Percentiles rank a stretch among this genome's conserved stretches.
Conservation (phyloP, 768 basidiomycete species). For the Calocera cornea region DNA sequence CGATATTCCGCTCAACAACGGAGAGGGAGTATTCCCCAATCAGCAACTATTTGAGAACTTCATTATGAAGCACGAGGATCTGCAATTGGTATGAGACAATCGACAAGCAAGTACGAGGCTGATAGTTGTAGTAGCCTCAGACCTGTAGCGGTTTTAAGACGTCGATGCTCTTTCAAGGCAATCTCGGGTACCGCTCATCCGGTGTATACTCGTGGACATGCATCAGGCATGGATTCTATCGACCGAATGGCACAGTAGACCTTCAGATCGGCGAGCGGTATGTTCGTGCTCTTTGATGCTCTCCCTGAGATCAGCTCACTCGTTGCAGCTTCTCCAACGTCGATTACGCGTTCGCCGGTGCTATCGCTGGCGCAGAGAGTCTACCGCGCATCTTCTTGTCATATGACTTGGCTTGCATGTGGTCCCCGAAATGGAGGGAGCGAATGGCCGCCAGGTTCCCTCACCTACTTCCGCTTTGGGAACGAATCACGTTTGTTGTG, state of each 20-base stretch:
- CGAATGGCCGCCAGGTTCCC: constrained; percentile 9
- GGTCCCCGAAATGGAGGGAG: constrained; percentile 12
- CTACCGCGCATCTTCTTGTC: not conserved
- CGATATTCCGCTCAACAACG: not conserved
- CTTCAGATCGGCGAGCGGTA: constrained; percentile 23
- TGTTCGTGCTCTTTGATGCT: not conserved
- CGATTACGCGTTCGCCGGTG: not conserved
- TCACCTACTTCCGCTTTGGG: not conserved
- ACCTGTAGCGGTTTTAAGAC: not conserved
- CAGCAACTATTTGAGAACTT: not conserved
- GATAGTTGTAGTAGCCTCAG: not conserved
- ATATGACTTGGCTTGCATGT: constrained; percentile 23
- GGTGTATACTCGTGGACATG: constrained; percentile 5
- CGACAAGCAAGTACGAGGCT: not conserved
- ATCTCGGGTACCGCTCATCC: not conserved
- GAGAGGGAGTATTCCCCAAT: not conserved
- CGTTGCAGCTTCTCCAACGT: not conserved
- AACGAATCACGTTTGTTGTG: not conserved
- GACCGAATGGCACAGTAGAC: constrained; percentile 17
- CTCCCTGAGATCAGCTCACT: not conserved
- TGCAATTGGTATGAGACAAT: not conserved
- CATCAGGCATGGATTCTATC: constrained; percentile 13
- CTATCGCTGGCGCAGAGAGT: not conserved
- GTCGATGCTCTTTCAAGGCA: not conserved
- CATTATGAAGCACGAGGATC: not conserved